Conservation (phyloP, 805 yeast species). For the Candida takata region DNA sequence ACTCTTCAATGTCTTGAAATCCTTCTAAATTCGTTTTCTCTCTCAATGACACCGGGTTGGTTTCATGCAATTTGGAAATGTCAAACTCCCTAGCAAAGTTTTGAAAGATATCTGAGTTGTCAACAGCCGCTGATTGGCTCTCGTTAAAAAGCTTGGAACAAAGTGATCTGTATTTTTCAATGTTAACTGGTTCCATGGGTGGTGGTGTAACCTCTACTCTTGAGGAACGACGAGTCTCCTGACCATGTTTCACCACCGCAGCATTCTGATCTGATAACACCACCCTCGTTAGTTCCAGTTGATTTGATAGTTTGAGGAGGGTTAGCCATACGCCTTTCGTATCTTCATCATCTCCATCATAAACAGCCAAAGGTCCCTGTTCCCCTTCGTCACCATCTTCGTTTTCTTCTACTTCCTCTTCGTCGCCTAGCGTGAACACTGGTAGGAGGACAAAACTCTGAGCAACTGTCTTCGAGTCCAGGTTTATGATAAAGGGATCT, state of each 20-base stretch:
- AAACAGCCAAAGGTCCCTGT: too few species aligned
- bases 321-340: constrained; percentile 1
- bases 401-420: too few species aligned
- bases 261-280: background rate
- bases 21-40: constrained; percentile 21
- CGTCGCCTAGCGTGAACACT: background rate
- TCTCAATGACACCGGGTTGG: constrained; percentile 10
- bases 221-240: background rate
- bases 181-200: background rate
- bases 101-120: constrained; percentile 13
- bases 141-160: too few species aligned
- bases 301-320: constrained; percentile 7
- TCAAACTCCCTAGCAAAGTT: constrained; percentile 10
- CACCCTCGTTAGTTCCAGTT: constrained; percentile 1
- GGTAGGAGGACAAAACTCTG: constrained; percentile 5
- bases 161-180: background rate
- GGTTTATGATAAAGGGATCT: constrained; percentile 28
- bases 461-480: constrained; percentile 2
- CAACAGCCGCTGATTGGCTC: background rate
- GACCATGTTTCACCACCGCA: constrained; percentile 1
- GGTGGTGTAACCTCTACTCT: background rate
- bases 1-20: constrained; percentile 24
- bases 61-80: constrained; percentile 2
- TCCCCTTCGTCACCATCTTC: too few species aligned
- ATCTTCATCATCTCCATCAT: constrained; percentile 4